phyloP scores from a whole-genome alignment of 176 grass and related monocot species.

The Musa schizocarpa region DNA sequence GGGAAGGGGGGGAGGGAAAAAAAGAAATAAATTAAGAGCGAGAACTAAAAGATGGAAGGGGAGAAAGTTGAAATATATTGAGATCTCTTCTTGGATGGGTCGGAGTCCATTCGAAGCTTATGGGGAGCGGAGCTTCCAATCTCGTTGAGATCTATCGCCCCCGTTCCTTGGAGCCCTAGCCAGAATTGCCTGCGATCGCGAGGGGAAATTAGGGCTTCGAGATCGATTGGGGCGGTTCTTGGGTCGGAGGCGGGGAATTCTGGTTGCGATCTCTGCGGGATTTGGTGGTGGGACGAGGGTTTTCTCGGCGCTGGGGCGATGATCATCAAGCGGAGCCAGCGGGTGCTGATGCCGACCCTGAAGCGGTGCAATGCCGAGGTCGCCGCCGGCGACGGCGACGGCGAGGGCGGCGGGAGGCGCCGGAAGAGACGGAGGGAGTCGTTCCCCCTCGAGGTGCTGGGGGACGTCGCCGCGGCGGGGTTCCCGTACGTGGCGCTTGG shows the following conservation, averaged over 20 bases:
- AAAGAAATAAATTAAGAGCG: neutral
- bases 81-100: neutral
- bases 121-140: neutral
- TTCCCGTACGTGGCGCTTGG: conserved; percentile 54
- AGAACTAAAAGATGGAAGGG: neutral
- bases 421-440: conserved; percentile 58
- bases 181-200: neutral
- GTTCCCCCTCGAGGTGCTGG: conserved; percentile 86
- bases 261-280: neutral
- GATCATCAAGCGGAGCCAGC: conserved; percentile 92
- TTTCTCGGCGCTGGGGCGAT: conserved; percentile 24
- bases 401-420: conserved; percentile 20
- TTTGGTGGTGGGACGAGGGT: neutral
- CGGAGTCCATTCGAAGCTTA: neutral
- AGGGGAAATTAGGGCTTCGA: neutral
- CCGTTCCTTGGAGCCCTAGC: neutral
- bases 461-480: conserved; percentile 41
- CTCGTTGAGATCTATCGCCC: neutral
- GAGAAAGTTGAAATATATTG: neutral
- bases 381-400: conserved; percentile 23
- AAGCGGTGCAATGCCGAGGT: conserved; percentile 81
- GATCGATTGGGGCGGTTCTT: neutral
- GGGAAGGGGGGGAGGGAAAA: neutral
- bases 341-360: conserved; percentile 51
- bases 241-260: neutral